phyloP scores from a whole-genome alignment of 441 rosid genomes.

The Populus hybrid region DNA sequence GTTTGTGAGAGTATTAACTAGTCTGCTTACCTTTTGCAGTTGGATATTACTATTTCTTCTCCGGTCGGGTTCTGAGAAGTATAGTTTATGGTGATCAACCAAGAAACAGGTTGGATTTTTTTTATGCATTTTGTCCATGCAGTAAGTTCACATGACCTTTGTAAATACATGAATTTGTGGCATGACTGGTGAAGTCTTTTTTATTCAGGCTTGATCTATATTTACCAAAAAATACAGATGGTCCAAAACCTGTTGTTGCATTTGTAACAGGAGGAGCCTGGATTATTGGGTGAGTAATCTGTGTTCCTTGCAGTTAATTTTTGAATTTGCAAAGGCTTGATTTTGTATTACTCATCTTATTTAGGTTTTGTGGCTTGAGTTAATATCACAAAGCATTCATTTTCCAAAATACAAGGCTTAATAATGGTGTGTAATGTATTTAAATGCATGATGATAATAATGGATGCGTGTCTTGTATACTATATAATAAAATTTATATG shows the following conservation, averaged over 20 bases:
- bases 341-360: not conserved
- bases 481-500: not conserved
- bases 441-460: not conserved
- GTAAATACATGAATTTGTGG: conserved; percentile 10
- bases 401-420: not conserved
- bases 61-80: conserved; percentile 67
- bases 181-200: conserved; percentile 16
- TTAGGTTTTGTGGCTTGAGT: not conserved
- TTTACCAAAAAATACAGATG: conserved; percentile 64
- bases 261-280: conserved; percentile 98
- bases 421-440: not conserved
- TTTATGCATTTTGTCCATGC: not conserved
- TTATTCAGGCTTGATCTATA: conserved; percentile 82
- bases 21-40: conserved; percentile 55
- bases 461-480: not conserved
- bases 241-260: conserved; percentile 87
- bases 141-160: conserved; percentile 5
- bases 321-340: conserved; percentile 6
- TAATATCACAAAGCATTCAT: not conserved
- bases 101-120: conserved; percentile 71
- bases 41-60: conserved; percentile 87
- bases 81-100: conserved; percentile 88
- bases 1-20: conserved; percentile 20
- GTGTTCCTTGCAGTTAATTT: conserved; percentile 3
- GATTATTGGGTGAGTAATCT: conserved; percentile 86